Conservation (phyloP, 1,284 basidiomycete species). For the Earliella scabrosa region DNA sequence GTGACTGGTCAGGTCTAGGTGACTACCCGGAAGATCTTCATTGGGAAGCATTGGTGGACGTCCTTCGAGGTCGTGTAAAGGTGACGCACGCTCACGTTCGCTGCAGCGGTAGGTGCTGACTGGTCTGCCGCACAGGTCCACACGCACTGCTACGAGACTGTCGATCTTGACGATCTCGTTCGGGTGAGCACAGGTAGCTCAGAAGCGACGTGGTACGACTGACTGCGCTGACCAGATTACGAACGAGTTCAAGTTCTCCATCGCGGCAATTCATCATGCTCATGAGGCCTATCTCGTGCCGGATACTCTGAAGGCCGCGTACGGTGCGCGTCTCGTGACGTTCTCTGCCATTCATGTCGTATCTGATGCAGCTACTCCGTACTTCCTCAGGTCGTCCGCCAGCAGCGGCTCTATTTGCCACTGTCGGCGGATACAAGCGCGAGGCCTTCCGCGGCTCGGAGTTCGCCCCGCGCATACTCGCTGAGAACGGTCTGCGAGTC, state of each 20-base stretch:
- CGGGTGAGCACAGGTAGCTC: no score
- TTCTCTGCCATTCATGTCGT: no score
- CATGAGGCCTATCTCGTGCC: conserved; percentile 87
- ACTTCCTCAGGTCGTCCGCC: conserved; percentile 50
- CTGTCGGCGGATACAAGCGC: conserved; percentile 68
- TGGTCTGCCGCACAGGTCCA: conserved; percentile 55
- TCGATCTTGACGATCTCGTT: conserved; percentile 56
- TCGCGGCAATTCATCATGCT: conserved; percentile 88
- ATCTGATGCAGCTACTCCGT: no score
- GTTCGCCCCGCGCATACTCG: conserved; percentile 83
- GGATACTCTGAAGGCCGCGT: conserved; percentile 75
- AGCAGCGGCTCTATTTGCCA: conserved; percentile 79
- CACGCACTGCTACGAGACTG: conserved; percentile 63
- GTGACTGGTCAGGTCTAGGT: conserved; percentile 62
- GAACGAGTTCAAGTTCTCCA: conserved; percentile 81
- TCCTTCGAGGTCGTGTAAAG: conserved; percentile 82
- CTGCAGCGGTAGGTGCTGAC: not conserved
- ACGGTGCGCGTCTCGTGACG: conserved; percentile 28
- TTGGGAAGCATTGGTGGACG: conserved; percentile 88
- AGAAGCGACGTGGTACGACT: no score
- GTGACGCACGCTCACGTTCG: conserved; percentile 43
- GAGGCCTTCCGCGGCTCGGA: conserved; percentile 87
- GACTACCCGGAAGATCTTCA: conserved; percentile 79
- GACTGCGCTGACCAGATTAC: no score
- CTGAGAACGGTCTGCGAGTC: conserved; percentile 75